Base-by-base conservation (phyloP, 2,329 filamentous ascomycete genomes). In the Fusarium protoensiforme region DNA sequence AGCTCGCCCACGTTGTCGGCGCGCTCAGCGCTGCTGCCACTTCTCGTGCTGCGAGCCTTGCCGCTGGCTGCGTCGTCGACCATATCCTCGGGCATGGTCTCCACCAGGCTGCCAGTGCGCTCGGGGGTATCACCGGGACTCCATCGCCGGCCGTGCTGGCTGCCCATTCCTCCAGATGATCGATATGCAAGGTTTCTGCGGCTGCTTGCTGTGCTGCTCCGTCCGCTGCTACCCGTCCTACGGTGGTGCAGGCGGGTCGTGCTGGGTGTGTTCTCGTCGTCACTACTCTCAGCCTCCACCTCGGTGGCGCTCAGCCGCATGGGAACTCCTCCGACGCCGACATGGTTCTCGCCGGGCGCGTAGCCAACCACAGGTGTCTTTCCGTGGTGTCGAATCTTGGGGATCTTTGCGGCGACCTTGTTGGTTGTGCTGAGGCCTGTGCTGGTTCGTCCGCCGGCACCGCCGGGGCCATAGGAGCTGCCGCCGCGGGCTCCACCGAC, bases 281-380 rank as follows among this genome's bases (percentile, higher is more conserved):
- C 93, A 79, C 92, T 94, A 77, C 95, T 94, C 74, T 92, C 95
- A 74, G 94, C 94, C 78, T 97, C 95, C 16, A 98, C 94, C 82
- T 99, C 96, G 59, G 94, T 97, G n/a, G 96, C 96, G 81, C 94
- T 97, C 71, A 99, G 87, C 48, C 96, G 92, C 83, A 98, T 91
- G 3, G 96, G 96, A 41, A 98, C 95, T 63, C 94, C 95, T 43
- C 92, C 90, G 1, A 92, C 89, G 43, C 90, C 90, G 43, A 90
- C 93, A 68, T 94, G 93, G 65, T 96, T 95, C 65, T 87, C 90
- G 51, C 92, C 92, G 4, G 93, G 92, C 11, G 92, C 91, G 81
- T 97, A 98, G 41, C 94, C 92, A 10, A 93, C 91, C 5, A 94
- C 90, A 46, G 91, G 93, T 10, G 91, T 92, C 80, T 96, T 95